Evolutionary conservation across 2,329 filamentous ascomycete genomes (phyloP).

Genomic region (Sarocladiaceae sp.): DNA sequence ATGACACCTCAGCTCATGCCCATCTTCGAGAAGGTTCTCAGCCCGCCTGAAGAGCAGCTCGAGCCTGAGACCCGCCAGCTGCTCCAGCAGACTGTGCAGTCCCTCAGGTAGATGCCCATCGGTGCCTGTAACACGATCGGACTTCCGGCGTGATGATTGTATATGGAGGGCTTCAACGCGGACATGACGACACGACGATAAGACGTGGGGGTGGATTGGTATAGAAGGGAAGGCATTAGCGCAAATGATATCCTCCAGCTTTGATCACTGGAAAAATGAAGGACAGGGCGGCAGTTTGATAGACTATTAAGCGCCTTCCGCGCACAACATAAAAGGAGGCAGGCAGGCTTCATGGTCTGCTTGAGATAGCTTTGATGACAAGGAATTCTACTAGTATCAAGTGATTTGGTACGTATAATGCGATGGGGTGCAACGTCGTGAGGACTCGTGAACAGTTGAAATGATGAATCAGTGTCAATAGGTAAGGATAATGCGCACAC

Average conservation of each 20-base stretch:
- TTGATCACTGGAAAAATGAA: not conserved
- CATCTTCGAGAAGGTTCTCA: slow-evolving; percentile 67
- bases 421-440: no score
- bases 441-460: no score
- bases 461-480: no score
- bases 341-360: no score
- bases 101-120: slow-evolving; percentile 30
- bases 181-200: slow-evolving; percentile 5
- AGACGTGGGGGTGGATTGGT: not conserved
- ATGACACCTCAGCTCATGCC: slow-evolving; percentile 64
- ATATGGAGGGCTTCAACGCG: not conserved
- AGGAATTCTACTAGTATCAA: no score
- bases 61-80: slow-evolving; percentile 63
- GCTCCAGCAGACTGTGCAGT: slow-evolving; percentile 55
- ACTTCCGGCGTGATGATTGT: no score
- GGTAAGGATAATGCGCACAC: no score
- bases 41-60: slow-evolving; percentile 67
- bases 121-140: slow-evolving; percentile 11
- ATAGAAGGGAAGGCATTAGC: not conserved
- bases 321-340: no score
- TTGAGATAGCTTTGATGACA: no score
- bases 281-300: slow-evolving; percentile 1
- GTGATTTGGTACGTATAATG: no score
- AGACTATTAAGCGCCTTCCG: no score
- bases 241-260: not conserved